phyloP scores from a whole-genome alignment of 768 basidiomycete genomes.

The Mycena galopus region DNA sequence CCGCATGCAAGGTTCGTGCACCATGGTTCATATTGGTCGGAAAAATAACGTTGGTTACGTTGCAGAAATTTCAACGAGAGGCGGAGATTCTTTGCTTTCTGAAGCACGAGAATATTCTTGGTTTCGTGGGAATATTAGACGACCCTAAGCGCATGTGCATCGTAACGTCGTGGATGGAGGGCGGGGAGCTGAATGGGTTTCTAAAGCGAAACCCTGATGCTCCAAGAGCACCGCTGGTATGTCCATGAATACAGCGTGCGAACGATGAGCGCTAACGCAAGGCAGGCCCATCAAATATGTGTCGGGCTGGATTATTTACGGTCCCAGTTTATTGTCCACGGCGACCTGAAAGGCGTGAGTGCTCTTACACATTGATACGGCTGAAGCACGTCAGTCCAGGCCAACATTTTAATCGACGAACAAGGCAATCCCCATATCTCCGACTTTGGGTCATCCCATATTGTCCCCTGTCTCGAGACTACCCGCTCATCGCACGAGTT shows the following conservation, averaged over 20 bases:
- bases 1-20: background rate
- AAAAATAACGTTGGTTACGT: background rate
- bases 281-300: background rate
- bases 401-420: slow-evolving; percentile 1
- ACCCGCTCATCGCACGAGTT: background rate
- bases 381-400: background rate
- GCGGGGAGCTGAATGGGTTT: slow-evolving; percentile 3
- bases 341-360: slow-evolving; percentile 22
- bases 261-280: background rate
- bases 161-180: slow-evolving; percentile 2
- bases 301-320: background rate
- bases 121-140: slow-evolving; percentile 7
- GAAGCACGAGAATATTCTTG: background rate
- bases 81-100: background rate
- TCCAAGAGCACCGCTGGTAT: background rate
- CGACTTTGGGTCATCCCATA: background rate
- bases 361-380: background rate
- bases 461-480: background rate
- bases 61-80: slow-evolving; percentile 3
- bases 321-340: background rate
- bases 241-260: no score
- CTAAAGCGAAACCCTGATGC: background rate
- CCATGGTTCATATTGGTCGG: background rate
- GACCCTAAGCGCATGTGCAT: slow-evolving; percentile 4
- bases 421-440: background rate